A percentile compares a stretch with the other conserved stretches of the same genome.
Conservation (phyloP, 306 rosid species). For the Vicia villosa region DNA sequence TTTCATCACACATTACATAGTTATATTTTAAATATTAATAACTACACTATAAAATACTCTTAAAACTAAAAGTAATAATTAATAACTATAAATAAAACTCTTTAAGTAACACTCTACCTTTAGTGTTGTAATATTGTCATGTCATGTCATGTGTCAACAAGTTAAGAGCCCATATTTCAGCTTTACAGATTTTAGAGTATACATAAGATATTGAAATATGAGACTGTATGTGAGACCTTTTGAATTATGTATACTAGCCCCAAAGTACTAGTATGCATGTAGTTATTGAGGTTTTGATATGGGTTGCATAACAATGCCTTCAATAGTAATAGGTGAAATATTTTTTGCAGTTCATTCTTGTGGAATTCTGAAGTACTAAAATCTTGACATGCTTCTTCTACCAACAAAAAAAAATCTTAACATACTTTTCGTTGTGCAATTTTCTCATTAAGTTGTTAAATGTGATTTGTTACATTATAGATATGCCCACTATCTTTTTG, state of each 20-base stretch:
- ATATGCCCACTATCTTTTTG: constrained; percentile 93
- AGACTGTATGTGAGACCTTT: constrained; percentile 22
- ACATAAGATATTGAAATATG: constrained; percentile 5
- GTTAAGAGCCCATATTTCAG: constrained; percentile 9
- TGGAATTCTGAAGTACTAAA: constrained; percentile 5
- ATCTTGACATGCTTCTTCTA: constrained; percentile 10
- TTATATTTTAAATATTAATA: constrained; percentile 7
- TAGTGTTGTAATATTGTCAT: not conserved
- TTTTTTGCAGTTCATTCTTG: constrained; percentile 16
- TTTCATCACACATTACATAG: not conserved
- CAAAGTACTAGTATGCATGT: not conserved
- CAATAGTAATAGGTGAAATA: constrained; percentile 11
- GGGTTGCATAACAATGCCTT: constrained; percentile 24
- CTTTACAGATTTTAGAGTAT: constrained; percentile 2
- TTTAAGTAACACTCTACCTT: not conserved
- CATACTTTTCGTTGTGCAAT: constrained; percentile 4
- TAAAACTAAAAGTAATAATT: not conserved
- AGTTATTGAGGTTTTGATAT: not conserved
- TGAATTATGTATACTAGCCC: not conserved
- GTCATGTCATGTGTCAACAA: not conserved
- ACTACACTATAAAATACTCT: not conserved
- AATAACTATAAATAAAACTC: not conserved
- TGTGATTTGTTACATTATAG: constrained; percentile 50
- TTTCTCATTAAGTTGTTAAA: constrained; percentile 19
- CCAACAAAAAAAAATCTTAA: too few species aligned